These are phyloP conservation scores for Avena atlantica DNA, from an alignment of 176 grass and related monocot species.

Conservation along the genomic window DNA sequence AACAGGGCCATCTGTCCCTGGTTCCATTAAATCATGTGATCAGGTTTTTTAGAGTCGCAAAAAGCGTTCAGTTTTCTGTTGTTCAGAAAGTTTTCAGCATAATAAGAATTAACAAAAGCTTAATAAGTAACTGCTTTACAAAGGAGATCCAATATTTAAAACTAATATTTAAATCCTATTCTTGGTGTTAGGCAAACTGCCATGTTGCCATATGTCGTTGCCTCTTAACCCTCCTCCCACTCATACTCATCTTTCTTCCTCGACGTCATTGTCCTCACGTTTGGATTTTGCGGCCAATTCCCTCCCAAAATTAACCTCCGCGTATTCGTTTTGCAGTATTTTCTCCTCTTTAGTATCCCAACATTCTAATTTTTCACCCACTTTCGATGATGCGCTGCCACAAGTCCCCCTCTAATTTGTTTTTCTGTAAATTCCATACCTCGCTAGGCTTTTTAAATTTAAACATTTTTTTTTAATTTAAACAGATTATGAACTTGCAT, in stretches of 20 bases:
- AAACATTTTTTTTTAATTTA: too few species aligned
- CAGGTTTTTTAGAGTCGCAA: neutral
- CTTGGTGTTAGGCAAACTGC: neutral
- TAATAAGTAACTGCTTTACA: neutral
- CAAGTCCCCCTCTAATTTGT: slow-evolving; percentile 70
- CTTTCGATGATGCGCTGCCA: neutral
- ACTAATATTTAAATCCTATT: neutral
- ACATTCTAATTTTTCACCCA: slow-evolving; percentile 35
- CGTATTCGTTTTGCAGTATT: slow-evolving; percentile 62
- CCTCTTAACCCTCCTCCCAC: slow-evolving; percentile 81
- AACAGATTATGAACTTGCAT: too few species aligned
- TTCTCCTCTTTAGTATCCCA: slow-evolving; percentile 72
- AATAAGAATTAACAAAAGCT: neutral
- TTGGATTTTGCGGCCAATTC: slow-evolving; percentile 76
- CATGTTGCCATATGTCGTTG: neutral
- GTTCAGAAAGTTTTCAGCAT: neutral
- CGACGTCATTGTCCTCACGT: slow-evolving; percentile 61
- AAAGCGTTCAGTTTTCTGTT: neutral
- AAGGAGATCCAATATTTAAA: neutral
- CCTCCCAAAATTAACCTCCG: slow-evolving; percentile 75
- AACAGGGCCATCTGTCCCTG: neutral
- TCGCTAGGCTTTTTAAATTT: too few species aligned
- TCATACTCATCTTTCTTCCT: slow-evolving; percentile 64
- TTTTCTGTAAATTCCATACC: slow-evolving; percentile 92
- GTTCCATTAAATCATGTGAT: neutral